These are phyloP conservation scores for Botryotinia narcissicola DNA, from an alignment of 2,329 filamentous ascomycete species.

Conservation along the genomic window DNA sequence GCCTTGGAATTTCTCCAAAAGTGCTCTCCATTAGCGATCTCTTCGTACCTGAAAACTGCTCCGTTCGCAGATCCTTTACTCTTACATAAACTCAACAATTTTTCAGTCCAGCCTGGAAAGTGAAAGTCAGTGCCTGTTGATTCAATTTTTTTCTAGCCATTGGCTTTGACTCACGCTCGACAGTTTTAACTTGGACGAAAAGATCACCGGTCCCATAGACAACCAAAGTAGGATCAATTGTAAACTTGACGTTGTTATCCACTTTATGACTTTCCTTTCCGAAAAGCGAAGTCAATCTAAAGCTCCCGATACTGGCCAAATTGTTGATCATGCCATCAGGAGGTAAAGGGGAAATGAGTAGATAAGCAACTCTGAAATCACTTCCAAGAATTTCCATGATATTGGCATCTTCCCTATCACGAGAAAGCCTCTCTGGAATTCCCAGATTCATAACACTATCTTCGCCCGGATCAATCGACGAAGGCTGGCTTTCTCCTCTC, in stretches of 20 bases:
- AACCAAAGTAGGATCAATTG: constrained; percentile 60
- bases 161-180: constrained; percentile 43
- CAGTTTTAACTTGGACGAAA: constrained; percentile 65
- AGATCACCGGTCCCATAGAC: constrained; percentile 74
- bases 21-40: constrained; percentile 13
- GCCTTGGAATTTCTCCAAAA: constrained; percentile 13
- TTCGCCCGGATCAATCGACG: neutral
- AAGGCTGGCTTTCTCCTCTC: neutral
- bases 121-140: neutral
- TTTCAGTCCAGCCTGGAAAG: constrained; percentile 17
- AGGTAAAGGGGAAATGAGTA: constrained; percentile 67
- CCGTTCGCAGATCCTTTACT: neutral
- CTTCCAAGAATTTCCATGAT: constrained; percentile 20
- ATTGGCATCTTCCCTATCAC: neutral
- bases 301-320: constrained; percentile 54
- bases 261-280: constrained; percentile 34
- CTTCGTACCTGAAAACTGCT: neutral
- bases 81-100: neutral
- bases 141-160: neutral
- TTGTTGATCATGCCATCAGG: constrained; percentile 52
- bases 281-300: constrained; percentile 23
- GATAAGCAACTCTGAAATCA: constrained; percentile 48
- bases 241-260: constrained; percentile 52
- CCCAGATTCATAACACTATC: neutral
- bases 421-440: neutral